Evolutionary conservation across 1,139 yeast genomes (phyloP), one percentile per base, ranked within the genome.

Genomic region (Kurtzmaniella natalensis): DNA sequence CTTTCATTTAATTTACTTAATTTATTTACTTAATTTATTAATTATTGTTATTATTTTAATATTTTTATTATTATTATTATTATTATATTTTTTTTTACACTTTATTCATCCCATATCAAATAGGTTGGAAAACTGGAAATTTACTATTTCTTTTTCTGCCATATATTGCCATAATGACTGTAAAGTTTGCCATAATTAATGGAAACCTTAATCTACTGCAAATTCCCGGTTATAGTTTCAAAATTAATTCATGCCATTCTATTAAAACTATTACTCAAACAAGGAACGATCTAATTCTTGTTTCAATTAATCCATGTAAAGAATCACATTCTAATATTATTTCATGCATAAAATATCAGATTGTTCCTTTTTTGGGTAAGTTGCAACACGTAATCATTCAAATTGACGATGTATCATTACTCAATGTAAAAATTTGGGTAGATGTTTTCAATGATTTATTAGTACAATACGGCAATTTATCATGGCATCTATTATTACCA

Each of bases 401-500:
- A 3, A 17, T 26, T 26, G 29, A 26, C 18, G 21, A 18, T n/a
- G 29, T 5, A 26, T 7, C 16, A n/a, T 18, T 26, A 9, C n/a
- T 18, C n/a, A 7, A 9, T 5, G 17, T 18, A 5, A 18, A 26
- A 17, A 15, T 26, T 8, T 26, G 29, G 29, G 9, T 6, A 4
- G 13, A 16, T 11, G 13, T 26, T 11, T 4, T 26, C 3, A 5
- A 16, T 15, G 4, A 9, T 13, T 8, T 26, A 3, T 10, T 26
- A 17, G 10, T 17, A n/a, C 9, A 17, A 26, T 26, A 8, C n/a
- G 7, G 8, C n/a, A 18, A 18, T 8, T 8, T 26, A 18, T 17
- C 21, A 17, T n/a, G 18, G 18, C 29, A 26, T 17, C 17, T 26
- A 17, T 21, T 26, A 5, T 18, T 26, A 8, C 34, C 37, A 11